Base-by-base conservation (phyloP, 371 early-diverging fungal species). In the Lichtheimia ramosa region DNA sequence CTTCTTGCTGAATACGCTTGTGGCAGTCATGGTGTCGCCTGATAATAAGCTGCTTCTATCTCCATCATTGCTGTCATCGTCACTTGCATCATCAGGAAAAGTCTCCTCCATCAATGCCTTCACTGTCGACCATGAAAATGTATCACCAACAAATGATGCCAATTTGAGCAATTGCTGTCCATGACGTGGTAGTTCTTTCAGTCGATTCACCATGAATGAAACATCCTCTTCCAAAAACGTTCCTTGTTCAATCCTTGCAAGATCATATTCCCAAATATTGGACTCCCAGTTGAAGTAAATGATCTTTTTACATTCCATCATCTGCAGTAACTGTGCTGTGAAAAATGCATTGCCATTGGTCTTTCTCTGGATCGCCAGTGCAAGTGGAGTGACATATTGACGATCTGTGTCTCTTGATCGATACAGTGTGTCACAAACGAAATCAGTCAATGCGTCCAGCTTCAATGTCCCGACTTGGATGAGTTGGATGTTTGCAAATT, bases 251-350 rank as follows among this genome's bases (percentile, higher is more conserved):
- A 79, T 70, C 24, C 69, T 74, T 13, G 51, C 21, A 10, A 75
- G 21, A 20, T 74, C 71, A 52, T 70, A 79, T n/a, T 71, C 72
- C 79, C 79, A 79, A 56, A 70, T 58, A 28, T 79, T 79, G 20
- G 68, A 64, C 20, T 73, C 71, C 79, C 79, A 79, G 50, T 79
- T 66, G 57, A 75, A 79, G 53, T 71, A 79, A 14, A 79, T 75
- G 3, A 74, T 46, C 34, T 70, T 73, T 46, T 79, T 75, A 27
- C 74, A 74, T 53, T 74, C 78, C 21, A 74, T 59, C 13, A 73
- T 65, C 21, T 58, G 56, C 5, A 79, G 58, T 39, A 75, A 52
- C 48, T 79, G 79, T 3, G 71, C 54, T 8, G 66, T 64, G 40
- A 75, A 79, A 42, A 79, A 75, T 7, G 74, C 71, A 41, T 75